phyloP scores from a whole-genome alignment of 306 rosid genomes.

The Bauhinia variegata region DNA sequence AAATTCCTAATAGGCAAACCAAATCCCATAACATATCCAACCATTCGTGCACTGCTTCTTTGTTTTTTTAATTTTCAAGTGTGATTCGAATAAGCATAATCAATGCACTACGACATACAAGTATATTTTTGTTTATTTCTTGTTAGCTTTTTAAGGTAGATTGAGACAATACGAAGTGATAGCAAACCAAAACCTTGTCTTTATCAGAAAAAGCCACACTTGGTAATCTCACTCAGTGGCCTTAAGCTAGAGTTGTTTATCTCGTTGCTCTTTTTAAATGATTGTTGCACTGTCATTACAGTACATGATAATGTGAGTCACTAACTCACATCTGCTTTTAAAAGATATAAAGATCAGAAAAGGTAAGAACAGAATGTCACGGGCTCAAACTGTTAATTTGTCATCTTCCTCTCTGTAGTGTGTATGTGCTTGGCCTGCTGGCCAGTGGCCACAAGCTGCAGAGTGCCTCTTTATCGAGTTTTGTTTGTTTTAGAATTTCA shows the following conservation, averaged over 20 bases:
- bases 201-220: slow-evolving; percentile 31
- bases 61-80: no score
- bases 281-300: neutral
- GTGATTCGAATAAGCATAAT: neutral
- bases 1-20: no score
- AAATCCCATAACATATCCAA: neutral
- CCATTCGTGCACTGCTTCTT: slow-evolving; percentile 7
- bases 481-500: slow-evolving; percentile 42
- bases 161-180: slow-evolving; percentile 9
- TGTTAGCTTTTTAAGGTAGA: neutral
- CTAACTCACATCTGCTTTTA: slow-evolving; percentile 20
- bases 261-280: neutral
- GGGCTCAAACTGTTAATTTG: slow-evolving; percentile 67
- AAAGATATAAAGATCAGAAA: slow-evolving; percentile 27
- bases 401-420: slow-evolving; percentile 46
- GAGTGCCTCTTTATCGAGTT: slow-evolving; percentile 27
- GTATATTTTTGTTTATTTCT: slow-evolving; percentile 26
- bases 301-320: no score
- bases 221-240: slow-evolving; percentile 34
- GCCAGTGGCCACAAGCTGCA: slow-evolving; percentile 14
- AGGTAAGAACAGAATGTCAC: slow-evolving; percentile 60
- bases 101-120: slow-evolving; percentile 6
- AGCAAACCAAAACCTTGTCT: slow-evolving; percentile 21
- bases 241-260: slow-evolving; percentile 9
- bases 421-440: slow-evolving; percentile 29